Evolutionary conservation across 2,329 filamentous ascomycete species (phyloP), one percentile per base, ranked within the genome.

Genomic region (Colletotrichum abscissum): DNA sequence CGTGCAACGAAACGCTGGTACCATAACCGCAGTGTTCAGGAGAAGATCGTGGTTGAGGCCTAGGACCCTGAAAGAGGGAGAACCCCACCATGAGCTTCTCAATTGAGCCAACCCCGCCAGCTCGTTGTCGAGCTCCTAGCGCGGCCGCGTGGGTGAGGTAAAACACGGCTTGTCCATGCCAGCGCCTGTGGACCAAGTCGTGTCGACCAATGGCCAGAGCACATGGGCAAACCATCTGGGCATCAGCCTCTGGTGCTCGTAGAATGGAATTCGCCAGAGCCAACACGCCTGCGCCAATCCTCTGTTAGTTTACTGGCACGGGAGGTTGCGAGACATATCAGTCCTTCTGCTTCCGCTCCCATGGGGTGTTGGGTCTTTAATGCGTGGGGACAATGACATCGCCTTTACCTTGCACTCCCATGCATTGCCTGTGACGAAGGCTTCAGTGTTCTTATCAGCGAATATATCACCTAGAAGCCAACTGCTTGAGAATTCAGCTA

Each of bases 141-240:
- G 63, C 35, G 38, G 38, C 49, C 58, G 49, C 28, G 68, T 67
- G 67, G 46, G 57, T 72, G 63, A 66, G 56, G 57, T 63, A 24
- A 24, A 67, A 72, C n/a, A 67, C 57, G 62, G 52, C 24, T 56
- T 67, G 68, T 57, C 68, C 63, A 67, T 72, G 60, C 69, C 35
- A 62, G 35, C 22, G 63, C 49, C 52, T 42, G 71, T 74, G 75
- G 72, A 49, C 46, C 66, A 66, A 46, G 33, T 55, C 69, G 77
- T 77, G 78, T 80, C 78, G 80, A 75, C 84, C 84, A 85, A 85
- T 85, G 78, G 77, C 81, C 84, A 79, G 78, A 78, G 80, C 84
- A 85, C 84, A 85, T 85, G 83, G 75, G 64, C 65, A 74, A 76
- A 58, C 55, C 73, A 74, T 74, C 52, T 74, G 69, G 75, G 33